A percentile compares a stretch with the other conserved stretches of the same genome.
phyloP scores from a whole-genome alignment of 2,329 filamentous ascomycete genomes.

The Arachnomyces sp. region DNA sequence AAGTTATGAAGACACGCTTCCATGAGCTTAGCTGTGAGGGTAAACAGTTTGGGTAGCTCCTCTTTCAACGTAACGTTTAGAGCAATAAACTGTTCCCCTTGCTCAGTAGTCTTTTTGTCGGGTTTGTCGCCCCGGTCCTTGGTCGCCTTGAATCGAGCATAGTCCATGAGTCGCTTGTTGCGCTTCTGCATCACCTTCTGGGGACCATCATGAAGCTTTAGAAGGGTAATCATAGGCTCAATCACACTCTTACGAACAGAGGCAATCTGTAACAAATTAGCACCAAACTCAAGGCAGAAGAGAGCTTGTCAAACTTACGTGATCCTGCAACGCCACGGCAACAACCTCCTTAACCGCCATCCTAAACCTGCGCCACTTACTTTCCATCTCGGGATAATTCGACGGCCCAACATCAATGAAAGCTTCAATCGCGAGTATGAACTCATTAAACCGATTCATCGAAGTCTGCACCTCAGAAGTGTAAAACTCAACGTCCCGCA shows the following conservation, averaged over 20 bases:
- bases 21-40: slow-evolving; percentile 72
- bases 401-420: slow-evolving; percentile 64
- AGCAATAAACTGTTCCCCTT: slow-evolving; percentile 80
- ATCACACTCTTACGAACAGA: slow-evolving; percentile 75
- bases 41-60: slow-evolving; percentile 77
- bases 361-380: slow-evolving; percentile 89
- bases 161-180: slow-evolving; percentile 84
- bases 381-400: slow-evolving; percentile 74
- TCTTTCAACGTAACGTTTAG: slow-evolving; percentile 90
- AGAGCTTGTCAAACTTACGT: slow-evolving; percentile 46
- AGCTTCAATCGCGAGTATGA: slow-evolving; percentile 72
- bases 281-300: background rate
- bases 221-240: slow-evolving; percentile 69
- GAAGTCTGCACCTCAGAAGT: slow-evolving; percentile 71
- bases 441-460: slow-evolving; percentile 70
- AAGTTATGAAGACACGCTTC: slow-evolving; percentile 77
- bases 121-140: slow-evolving; percentile 74
- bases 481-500: slow-evolving; percentile 90
- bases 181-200: slow-evolving; percentile 89
- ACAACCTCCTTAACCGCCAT: slow-evolving; percentile 80
- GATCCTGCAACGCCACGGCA: slow-evolving; percentile 71
- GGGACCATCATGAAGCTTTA: slow-evolving; percentile 73
- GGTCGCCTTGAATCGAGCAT: slow-evolving; percentile 69
- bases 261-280: slow-evolving; percentile 34
- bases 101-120: slow-evolving; percentile 75